phyloP scores from a whole-genome alignment of 352 stramenopile species.

The Pythium guiyangense region DNA sequence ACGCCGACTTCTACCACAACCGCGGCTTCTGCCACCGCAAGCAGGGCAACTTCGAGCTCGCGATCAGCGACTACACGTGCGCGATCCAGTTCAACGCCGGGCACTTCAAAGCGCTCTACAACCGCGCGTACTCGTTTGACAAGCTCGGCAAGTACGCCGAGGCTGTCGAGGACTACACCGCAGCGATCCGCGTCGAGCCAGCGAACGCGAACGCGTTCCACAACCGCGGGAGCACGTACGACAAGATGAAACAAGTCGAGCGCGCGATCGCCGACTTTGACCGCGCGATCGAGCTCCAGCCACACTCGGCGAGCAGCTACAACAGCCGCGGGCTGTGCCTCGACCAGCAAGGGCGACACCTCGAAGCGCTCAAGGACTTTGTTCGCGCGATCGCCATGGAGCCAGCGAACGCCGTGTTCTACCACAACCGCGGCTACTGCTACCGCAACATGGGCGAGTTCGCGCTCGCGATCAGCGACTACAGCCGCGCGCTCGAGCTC shows the following conservation, averaged over 20 bases:
- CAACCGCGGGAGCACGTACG: conserved; percentile 78
- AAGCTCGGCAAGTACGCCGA: conserved; percentile 65
- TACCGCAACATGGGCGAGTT: conserved; percentile 81
- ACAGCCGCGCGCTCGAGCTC: conserved; percentile 52
- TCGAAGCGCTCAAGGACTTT: conserved; percentile 77
- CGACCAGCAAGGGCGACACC: conserved; percentile 55
- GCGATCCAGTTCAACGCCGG: conserved; percentile 61
- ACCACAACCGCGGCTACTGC: conserved; percentile 85
- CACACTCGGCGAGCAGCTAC: conserved; percentile 60
- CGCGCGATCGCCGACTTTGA: conserved; percentile 70
- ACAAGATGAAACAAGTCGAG: conserved; percentile 63
- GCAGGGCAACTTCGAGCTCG: conserved; percentile 70
- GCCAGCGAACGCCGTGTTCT: conserved; percentile 70
- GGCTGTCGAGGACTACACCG: conserved; percentile 74
- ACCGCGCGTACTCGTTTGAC: conserved; percentile 84
- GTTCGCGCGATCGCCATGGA: conserved; percentile 57
- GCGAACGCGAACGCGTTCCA: conserved; percentile 79
- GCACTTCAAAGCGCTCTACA: conserved; percentile 90
- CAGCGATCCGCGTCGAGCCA: conserved; percentile 59
- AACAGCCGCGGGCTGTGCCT: conserved; percentile 80
- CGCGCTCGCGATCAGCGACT: conserved; percentile 56
- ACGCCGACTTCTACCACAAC: conserved; percentile 84
- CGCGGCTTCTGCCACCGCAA: conserved; percentile 81
- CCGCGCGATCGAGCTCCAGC: conserved; percentile 52
- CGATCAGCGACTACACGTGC: conserved; percentile 73